Base-by-base conservation (phyloP, 2,329 filamentous ascomycete genomes). In the Periconia sp. region DNA sequence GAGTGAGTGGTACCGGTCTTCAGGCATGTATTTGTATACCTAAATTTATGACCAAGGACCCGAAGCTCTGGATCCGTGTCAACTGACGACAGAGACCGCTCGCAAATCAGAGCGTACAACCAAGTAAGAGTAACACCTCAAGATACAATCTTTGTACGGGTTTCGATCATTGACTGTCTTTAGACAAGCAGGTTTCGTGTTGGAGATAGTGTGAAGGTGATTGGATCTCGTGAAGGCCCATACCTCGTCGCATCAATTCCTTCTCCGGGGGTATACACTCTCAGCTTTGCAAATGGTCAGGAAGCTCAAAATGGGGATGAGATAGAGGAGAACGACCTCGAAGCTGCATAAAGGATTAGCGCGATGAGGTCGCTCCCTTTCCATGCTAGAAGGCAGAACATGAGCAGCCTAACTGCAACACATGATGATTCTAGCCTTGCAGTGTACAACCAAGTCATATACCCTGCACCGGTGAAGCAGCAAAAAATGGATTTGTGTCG, bases 131-230 rank as follows among this genome's bases (percentile, higher is more conserved):
- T 30, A 7, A 30, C n/a, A 30, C 6, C 28, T 30, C 12, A 30
- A 13, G 5, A 7, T 5, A 15, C n/a, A 30, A 7, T 6, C 28
- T n/a, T 7, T 30, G 16, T 30, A 15, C n/a, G 28, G 5, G 5
- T n/a, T 30, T 6, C 28, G 16, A 13, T 15, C 5, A 6, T 30
- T 13, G 16, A n/a, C 24, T 30, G n/a, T 30, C 16, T 30, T n/a
- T n/a, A 30, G 28, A 30, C 16, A n/a, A 30, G n/a, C 28, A 30
- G n/a, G n/a, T 30, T 30, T 30, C 28, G n/a, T n/a, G n/a, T 30
- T n/a, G 28, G 28, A 30, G 28, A 30, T 30, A 30, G n/a, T 7
- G 28, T 30, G 28, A 30, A 7, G 28, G 28, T 30, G n/a, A n/a
- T 30, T 7, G 28, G 28, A 30, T 7, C 28, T 30, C 28, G 28